Conservation (phyloP, 345 rosid genomes). For the Odontarrhena argentea region DNA sequence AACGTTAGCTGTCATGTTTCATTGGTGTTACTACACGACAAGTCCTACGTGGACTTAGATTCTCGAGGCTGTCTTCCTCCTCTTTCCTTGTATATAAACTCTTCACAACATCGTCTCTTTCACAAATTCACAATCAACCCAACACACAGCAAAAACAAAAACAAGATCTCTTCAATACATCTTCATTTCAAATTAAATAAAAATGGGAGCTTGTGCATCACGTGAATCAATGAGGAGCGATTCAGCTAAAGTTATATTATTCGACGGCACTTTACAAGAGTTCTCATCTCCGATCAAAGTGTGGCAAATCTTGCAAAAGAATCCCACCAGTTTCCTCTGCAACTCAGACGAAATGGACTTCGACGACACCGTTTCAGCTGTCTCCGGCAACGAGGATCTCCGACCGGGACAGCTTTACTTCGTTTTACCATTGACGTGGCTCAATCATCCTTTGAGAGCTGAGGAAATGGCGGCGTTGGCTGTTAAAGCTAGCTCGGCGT, state of each 20-base stretch:
- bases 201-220: constrained; percentile 94
- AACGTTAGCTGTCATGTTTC: constrained; percentile 40
- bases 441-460: constrained; percentile 64
- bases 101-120: constrained; percentile 23
- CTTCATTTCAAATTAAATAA: not conserved
- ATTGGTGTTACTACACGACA: constrained; percentile 37
- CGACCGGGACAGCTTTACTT: constrained; percentile 90
- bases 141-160: constrained; percentile 19
- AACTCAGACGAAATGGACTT: constrained; percentile 98
- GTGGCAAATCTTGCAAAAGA: constrained; percentile 62
- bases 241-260: constrained; percentile 74
- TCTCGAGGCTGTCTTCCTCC: constrained; percentile 37
- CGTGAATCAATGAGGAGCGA: constrained; percentile 56
- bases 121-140: constrained; percentile 27
- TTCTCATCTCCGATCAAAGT: constrained; percentile 77
- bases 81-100: constrained; percentile 34
- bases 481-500: constrained; percentile 92
- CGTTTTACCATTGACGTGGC: constrained; percentile 66
- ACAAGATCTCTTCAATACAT: not conserved
- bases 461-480: constrained; percentile 99
- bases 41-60: constrained; percentile 38
- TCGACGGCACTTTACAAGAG: constrained; percentile 79
- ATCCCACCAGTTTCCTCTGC: constrained; percentile 75
- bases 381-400: constrained; percentile 71
- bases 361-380: constrained; percentile 70